Percentiles rank a stretch among this genome's conserved stretches.
These are phyloP conservation scores for Fusarium duplospermum DNA, from an alignment of 2,329 filamentous ascomycete genomes.

Conservation along the genomic window DNA sequence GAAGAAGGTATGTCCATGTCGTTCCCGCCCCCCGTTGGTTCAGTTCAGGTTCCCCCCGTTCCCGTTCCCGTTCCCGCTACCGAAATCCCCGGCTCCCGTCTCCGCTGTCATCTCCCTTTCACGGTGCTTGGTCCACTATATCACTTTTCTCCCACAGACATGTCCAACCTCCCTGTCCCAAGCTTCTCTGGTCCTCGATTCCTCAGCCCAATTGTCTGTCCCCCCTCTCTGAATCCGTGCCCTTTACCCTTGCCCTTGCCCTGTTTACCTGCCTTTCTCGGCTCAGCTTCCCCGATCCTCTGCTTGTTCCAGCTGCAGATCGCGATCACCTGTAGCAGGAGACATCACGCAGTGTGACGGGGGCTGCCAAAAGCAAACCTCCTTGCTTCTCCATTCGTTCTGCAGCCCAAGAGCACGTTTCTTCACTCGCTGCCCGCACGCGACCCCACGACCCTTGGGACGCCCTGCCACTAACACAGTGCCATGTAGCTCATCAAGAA, in stretches of 20 bases:
- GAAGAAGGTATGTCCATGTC: conserved; percentile 80
- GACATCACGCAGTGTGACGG: conserved; percentile 26
- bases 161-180: conserved; percentile 11
- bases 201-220: conserved; percentile 3
- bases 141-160: conserved; percentile 20
- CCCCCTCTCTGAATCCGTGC: conserved; percentile 7
- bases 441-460: conserved; percentile 27
- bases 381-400: conserved; percentile 34
- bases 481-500: conserved; percentile 91
- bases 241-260: conserved; percentile 10
- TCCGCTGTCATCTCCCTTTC: conserved; percentile 43
- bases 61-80: conserved; percentile 35
- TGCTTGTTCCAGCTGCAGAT: conserved; percentile 24
- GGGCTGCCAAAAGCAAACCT: conserved; percentile 35
- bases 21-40: conserved; percentile 27
- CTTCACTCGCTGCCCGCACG: conserved; percentile 18
- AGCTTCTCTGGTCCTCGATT: conserved; percentile 10
- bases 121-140: conserved; percentile 28
- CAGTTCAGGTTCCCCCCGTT: conserved; percentile 10
- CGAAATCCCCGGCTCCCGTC: conserved; percentile 28
- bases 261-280: conserved; percentile 10
- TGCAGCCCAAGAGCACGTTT: conserved; percentile 36
- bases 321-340: conserved; percentile 18
- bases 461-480: conserved; percentile 37
- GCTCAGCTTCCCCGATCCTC: conserved; percentile 12